Percentiles rank a stretch among this genome's conserved stretches.
These are phyloP conservation scores for Tetradesmus obliquus DNA, from an alignment of 139 green algal genomes.

Conservation along the genomic window DNA sequence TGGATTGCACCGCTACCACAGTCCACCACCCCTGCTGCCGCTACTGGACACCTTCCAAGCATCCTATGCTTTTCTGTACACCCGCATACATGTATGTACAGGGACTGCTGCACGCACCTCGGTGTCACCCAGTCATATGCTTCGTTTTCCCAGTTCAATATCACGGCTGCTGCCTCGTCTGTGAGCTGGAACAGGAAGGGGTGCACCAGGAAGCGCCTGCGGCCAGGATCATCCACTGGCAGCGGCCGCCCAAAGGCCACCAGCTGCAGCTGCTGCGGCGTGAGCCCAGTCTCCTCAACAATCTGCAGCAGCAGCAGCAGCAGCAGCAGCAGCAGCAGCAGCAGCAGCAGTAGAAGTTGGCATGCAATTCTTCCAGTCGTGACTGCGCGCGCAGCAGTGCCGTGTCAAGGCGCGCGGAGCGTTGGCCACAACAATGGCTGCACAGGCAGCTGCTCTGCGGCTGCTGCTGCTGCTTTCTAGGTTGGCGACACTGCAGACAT, in stretches of 20 bases:
- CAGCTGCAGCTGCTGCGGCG: constrained; percentile 30
- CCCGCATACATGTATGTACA: too few relatives aligned
- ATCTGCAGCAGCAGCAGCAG: constrained; percentile 47
- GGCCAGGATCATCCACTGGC: constrained; percentile 47
- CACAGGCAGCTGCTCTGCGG: not conserved
- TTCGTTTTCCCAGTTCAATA: constrained; percentile 64
- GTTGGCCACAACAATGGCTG: not conserved
- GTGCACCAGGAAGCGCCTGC: constrained; percentile 53
- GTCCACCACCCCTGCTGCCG: too few relatives aligned
- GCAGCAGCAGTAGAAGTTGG: not conserved
- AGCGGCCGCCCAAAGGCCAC: constrained; percentile 49
- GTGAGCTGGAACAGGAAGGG: constrained; percentile 55
- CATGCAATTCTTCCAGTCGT: not conserved
- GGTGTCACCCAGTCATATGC: constrained; percentile 40
- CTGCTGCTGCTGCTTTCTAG: not conserved
- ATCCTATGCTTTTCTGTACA: not conserved
- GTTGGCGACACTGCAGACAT: too few relatives aligned
- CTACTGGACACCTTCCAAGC: not conserved
- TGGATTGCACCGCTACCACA: too few relatives aligned
- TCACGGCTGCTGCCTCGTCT: not conserved
- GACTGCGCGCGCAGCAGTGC: too few relatives aligned
- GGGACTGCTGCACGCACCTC: not conserved
- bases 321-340: not conserved
- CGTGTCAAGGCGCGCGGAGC: too few relatives aligned
- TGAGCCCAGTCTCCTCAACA: constrained; percentile 47